Conservation (phyloP, 352 stramenopile species). For the Saprolegnia diclina region DNA sequence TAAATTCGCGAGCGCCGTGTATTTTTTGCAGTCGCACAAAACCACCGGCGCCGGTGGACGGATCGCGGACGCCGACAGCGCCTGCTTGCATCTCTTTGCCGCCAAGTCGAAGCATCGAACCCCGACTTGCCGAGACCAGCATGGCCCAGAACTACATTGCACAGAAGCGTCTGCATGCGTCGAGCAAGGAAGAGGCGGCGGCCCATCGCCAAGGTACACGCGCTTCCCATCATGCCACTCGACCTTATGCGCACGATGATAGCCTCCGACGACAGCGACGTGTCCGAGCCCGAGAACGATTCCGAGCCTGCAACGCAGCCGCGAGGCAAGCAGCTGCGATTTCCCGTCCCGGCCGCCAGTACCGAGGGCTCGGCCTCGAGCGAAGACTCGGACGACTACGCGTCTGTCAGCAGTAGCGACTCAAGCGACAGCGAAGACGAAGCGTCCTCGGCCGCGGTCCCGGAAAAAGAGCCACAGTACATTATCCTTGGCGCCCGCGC, state of each 20-base stretch:
- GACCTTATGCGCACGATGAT: not conserved
- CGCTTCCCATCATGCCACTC: not conserved
- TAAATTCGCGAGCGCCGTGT: not conserved
- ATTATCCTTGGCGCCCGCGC: conserved; percentile 40
- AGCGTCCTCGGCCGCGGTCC: conserved; percentile 57
- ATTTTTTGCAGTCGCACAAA: not conserved
- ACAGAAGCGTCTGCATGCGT: conserved; percentile 9
- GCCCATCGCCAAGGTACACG: conserved; percentile 14
- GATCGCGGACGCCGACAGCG: not conserved
- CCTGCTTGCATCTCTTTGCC: too few species aligned
- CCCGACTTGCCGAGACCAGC: not conserved
- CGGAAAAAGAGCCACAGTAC: conserved; percentile 7
- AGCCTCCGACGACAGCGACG: conserved; percentile 14
- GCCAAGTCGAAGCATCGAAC: too few species aligned
- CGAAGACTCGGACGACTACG: conserved; percentile 24
- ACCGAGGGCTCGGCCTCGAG: not conserved
- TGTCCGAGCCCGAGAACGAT: not conserved
- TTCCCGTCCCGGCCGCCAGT: not conserved
- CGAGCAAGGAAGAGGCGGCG: conserved; percentile 22
- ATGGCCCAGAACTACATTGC: conserved; percentile 19
- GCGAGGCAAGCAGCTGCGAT: conserved; percentile 22
- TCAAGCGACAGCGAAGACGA: conserved; percentile 23
- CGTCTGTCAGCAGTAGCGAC: conserved; percentile 25
- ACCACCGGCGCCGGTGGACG: conserved; percentile 14
- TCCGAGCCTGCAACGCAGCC: conserved; percentile 15